phyloP scores from a whole-genome alignment of 1,139 yeast genomes.

The Nakaseomyces kungkrabaensis region DNA sequence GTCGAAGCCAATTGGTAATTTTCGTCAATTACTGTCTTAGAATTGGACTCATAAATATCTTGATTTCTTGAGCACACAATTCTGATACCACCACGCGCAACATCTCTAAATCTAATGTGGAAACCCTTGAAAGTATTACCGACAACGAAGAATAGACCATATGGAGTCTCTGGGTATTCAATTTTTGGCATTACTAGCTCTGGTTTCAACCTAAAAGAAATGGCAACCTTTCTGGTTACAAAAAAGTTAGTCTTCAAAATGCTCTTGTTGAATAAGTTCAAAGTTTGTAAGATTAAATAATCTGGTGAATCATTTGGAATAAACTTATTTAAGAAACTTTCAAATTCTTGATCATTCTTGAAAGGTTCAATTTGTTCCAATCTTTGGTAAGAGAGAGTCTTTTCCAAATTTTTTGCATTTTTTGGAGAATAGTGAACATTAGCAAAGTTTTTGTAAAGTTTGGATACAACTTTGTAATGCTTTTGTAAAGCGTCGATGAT shows the following conservation, averaged over 20 bases:
- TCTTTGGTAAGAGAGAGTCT: conserved; percentile 85
- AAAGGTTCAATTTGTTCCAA: conserved; percentile 68
- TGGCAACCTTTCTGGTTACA: conserved; percentile 88
- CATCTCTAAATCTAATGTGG: conserved; percentile 94
- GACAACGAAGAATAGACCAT: conserved; percentile 89
- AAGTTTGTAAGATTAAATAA: conserved; percentile 69
- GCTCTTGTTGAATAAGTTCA: conserved; percentile 74
- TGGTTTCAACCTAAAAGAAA: conserved; percentile 86
- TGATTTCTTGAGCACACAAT: conserved; percentile 79
- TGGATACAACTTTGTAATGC: conserved; percentile 65
- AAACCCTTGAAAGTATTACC: conserved; percentile 97
- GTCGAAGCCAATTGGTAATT: conserved; percentile 93
- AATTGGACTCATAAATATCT: conserved; percentile 81
- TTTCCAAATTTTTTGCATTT: conserved; percentile 42
- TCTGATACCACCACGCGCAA: conserved; percentile 97
- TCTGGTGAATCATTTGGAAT: conserved; percentile 73
- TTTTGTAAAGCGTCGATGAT: conserved; percentile 68
- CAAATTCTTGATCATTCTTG: conserved; percentile 65
- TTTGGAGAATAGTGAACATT: conserved; percentile 75
- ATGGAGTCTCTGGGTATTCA: conserved; percentile 89
- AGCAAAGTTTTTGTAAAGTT: conserved; percentile 86
- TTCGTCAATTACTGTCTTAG: conserved; percentile 87
- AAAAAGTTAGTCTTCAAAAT: conserved; percentile 90
- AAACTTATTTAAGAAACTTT: conserved; percentile 53
- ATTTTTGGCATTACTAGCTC: conserved; percentile 61